Evolutionary conservation across 768 basidiomycete genomes (phyloP).

Genomic region (Kwoniella dendrophila): DNA sequence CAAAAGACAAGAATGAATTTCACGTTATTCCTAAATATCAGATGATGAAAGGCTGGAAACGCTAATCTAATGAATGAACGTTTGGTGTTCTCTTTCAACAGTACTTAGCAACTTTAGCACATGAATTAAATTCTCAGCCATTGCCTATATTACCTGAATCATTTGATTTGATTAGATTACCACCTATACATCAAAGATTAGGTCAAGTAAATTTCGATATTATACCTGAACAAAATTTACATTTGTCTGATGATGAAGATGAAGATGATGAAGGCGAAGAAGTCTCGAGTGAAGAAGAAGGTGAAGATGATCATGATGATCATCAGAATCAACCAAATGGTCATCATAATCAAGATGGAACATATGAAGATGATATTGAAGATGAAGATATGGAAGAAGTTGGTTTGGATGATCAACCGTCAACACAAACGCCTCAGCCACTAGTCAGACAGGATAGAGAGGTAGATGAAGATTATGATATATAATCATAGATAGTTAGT

Average conservation of each 20-base stretch:
- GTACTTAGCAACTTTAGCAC: slow-evolving; percentile 57
- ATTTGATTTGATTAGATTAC: slow-evolving; percentile 57
- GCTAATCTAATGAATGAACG: background rate
- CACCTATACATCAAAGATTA: slow-evolving; percentile 55
- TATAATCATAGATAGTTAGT: slow-evolving; percentile 17
- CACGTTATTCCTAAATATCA: too few species aligned
- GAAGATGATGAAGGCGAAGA: slow-evolving; percentile 30
- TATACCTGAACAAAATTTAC: slow-evolving; percentile 45
- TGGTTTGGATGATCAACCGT: slow-evolving; percentile 17
- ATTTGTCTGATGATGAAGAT: slow-evolving; percentile 19
- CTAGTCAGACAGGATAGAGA: slow-evolving; percentile 35
- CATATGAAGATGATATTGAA: slow-evolving; percentile 23
- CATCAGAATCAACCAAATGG: slow-evolving; percentile 15
- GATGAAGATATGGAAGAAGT: slow-evolving; percentile 51
- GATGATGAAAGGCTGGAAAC: too few species aligned
- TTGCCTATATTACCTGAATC: slow-evolving; percentile 58
- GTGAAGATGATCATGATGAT: slow-evolving; percentile 22
- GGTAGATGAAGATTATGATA: slow-evolving; percentile 54
- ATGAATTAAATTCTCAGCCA: slow-evolving; percentile 57
- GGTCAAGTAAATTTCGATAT: slow-evolving; percentile 58
- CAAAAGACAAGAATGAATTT: too few species aligned
- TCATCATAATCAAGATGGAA: slow-evolving; percentile 8
- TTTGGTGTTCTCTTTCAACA: slow-evolving; percentile 23
- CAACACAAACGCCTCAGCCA: background rate
- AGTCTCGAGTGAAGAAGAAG: slow-evolving; percentile 17